A percentile compares a stretch with the other conserved stretches of the same genome.
Evolutionary conservation across 257 asterid genomes (phyloP).

Genomic region (Fraxinus americana): DNA sequence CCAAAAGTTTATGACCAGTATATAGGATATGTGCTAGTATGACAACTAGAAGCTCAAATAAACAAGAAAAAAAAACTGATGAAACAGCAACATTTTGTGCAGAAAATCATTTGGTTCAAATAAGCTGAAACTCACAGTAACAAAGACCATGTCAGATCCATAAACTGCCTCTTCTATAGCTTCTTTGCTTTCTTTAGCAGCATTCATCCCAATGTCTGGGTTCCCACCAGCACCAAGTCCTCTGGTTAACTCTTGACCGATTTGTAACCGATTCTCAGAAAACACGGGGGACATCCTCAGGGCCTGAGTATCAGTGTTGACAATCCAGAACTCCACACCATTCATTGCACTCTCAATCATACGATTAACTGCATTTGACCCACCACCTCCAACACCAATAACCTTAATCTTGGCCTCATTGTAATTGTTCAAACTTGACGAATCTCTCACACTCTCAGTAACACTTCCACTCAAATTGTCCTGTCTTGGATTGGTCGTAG

Average conservation of each 20-base stretch:
- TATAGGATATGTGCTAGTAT: background rate
- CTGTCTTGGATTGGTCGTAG: conserved; percentile 31
- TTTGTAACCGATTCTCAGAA: conserved; percentile 46
- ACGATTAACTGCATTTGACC: conserved; percentile 62
- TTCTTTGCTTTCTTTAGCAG: conserved; percentile 74
- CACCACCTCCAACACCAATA: conserved; percentile 61
- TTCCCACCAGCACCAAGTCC: conserved; percentile 69
- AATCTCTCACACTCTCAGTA: conserved; percentile 39
- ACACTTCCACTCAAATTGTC: conserved; percentile 43
- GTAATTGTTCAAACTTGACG: conserved; percentile 32
- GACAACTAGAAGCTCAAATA: background rate
- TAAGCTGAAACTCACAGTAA: conserved; percentile 41
- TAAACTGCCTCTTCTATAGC: conserved; percentile 76
- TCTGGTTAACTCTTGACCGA: conserved; percentile 57
- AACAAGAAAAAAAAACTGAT: background rate
- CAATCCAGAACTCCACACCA: conserved; percentile 66
- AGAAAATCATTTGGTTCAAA: background rate
- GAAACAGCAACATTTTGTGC: background rate
- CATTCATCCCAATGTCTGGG: conserved; percentile 57
- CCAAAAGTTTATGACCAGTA: no score
- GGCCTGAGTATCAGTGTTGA: conserved; percentile 57
- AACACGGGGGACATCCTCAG: conserved; percentile 54
- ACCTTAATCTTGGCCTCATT: conserved; percentile 58
- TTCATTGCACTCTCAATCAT: conserved; percentile 58
- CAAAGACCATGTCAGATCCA: conserved; percentile 63